phyloP scores from a whole-genome alignment of 73 alveolate genomes.

The Tetrahymena malaccensis region DNA sequence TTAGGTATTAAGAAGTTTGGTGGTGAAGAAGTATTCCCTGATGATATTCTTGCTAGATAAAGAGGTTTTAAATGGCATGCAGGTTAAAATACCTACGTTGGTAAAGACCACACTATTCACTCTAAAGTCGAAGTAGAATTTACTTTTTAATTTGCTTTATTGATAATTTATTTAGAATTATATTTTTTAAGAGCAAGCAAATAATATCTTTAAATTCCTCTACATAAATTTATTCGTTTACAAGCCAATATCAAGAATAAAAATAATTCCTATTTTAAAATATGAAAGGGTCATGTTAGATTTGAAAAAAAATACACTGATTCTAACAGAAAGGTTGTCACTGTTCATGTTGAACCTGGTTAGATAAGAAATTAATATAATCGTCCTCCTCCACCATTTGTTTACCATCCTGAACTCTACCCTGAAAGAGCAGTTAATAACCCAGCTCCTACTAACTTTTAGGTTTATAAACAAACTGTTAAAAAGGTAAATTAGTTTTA shows the following conservation, averaged over 20 bases:
- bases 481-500: not conserved
- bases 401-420: conserved; percentile 73
- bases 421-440: conserved; percentile 68
- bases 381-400: conserved; percentile 69
- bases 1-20: conserved; percentile 34
- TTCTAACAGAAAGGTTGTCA: conserved; percentile 28
- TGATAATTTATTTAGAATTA: not conserved
- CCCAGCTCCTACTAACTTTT: conserved; percentile 40
- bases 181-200: not conserved
- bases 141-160: not conserved
- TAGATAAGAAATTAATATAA: conserved; percentile 52
- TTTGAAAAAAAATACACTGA: conserved; percentile 47
- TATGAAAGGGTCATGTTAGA: conserved; percentile 9
- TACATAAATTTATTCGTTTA: not conserved
- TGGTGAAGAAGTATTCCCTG: conserved; percentile 58
- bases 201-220: not conserved
- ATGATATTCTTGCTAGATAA: conserved; percentile 52
- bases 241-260: not conserved
- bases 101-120: conserved; percentile 70
- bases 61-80: conserved; percentile 70
- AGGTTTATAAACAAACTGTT: not conserved
- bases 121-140: conserved; percentile 51
- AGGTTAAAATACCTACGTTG: conserved; percentile 56
- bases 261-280: not conserved
- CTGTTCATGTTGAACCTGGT: conserved; percentile 55